A percentile compares a stretch with the other conserved stretches of the same genome.
phyloP scores from a whole-genome alignment of 805 yeast genomes.

The Metschnikowia koreensis region DNA sequence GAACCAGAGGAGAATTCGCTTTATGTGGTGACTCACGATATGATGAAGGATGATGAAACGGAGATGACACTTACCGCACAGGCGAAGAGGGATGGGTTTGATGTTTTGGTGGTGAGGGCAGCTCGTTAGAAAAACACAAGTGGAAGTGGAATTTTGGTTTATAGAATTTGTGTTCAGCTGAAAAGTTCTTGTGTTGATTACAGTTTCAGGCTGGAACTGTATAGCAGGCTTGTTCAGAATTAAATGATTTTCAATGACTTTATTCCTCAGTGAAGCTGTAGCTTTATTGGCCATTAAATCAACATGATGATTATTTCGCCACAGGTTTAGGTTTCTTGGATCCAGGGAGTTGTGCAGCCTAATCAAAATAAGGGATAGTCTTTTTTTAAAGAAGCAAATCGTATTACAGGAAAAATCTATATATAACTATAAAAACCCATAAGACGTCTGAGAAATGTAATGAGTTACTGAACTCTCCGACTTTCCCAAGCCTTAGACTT shows the following conservation, averaged over 20 bases:
- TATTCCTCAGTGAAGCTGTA: too few relatives aligned
- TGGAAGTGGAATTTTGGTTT: neutral
- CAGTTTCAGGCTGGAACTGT: too few relatives aligned
- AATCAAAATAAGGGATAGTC: neutral
- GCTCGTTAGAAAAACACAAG: neutral
- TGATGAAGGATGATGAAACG: constrained; percentile 5
- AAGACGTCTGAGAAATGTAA: neutral
- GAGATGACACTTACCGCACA: constrained; percentile 1
- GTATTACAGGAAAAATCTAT: neutral
- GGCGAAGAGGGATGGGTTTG: constrained; percentile 12
- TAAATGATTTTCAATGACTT: too few relatives aligned
- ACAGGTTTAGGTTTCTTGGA: too few relatives aligned
- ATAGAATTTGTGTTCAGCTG: too few relatives aligned
- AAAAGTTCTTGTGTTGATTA: too few relatives aligned
- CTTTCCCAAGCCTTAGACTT: too few relatives aligned
- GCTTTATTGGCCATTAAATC: too few relatives aligned
- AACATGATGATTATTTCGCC: too few relatives aligned
- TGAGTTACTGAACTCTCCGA: neutral
- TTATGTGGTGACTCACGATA: constrained; percentile 15
- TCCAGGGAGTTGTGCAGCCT: too few relatives aligned
- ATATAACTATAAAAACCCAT: neutral
- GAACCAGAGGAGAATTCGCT: constrained; percentile 1
- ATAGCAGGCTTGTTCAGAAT: too few relatives aligned
- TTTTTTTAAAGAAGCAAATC: neutral
- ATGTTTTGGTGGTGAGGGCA: constrained; percentile 17